These are phyloP conservation scores for Colletotrichum zoysiae DNA, from an alignment of 2,329 filamentous ascomycete species.

Conservation along the genomic window DNA sequence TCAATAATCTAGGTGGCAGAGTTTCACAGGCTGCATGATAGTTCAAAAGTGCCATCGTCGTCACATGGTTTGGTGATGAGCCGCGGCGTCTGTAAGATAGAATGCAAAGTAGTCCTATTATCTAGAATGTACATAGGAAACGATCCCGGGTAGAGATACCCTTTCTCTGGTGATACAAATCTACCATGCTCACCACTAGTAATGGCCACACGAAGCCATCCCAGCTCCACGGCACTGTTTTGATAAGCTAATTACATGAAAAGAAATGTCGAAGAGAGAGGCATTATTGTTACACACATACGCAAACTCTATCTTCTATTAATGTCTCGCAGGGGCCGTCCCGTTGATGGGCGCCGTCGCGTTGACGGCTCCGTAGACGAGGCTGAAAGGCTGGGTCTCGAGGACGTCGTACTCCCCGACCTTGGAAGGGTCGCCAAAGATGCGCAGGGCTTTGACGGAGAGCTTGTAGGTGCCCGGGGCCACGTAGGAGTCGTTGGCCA, in stretches of 20 bases:
- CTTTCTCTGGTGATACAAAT: no score
- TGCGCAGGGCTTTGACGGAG: conserved; percentile 60
- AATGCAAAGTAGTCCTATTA: no score
- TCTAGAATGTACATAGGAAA: no score
- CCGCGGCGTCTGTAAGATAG: no score
- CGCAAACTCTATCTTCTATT: not conserved
- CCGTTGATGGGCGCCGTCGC: conserved; percentile 26
- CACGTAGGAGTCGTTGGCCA: conserved; percentile 61
- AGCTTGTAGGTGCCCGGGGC: conserved; percentile 65
- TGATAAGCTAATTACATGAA: conserved; percentile 28
- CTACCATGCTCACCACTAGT: no score
- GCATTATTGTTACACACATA: conserved; percentile 8
- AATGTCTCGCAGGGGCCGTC: conserved; percentile 20
- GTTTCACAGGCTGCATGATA: no score
- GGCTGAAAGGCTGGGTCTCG: conserved; percentile 58
- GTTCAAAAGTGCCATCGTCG: no score
- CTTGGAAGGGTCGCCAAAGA: conserved; percentile 62
- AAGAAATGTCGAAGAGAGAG: conserved; percentile 4
- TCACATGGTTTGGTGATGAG: no score
- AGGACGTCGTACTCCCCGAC: conserved; percentile 61
- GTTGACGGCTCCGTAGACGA: conserved; percentile 53
- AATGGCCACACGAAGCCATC: no score
- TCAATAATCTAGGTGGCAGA: no score
- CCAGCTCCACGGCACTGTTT: not conserved
- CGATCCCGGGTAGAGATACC: no score